phyloP scores from a whole-genome alignment of 176 grass and related monocot species.

The Tuctoria greenei region DNA sequence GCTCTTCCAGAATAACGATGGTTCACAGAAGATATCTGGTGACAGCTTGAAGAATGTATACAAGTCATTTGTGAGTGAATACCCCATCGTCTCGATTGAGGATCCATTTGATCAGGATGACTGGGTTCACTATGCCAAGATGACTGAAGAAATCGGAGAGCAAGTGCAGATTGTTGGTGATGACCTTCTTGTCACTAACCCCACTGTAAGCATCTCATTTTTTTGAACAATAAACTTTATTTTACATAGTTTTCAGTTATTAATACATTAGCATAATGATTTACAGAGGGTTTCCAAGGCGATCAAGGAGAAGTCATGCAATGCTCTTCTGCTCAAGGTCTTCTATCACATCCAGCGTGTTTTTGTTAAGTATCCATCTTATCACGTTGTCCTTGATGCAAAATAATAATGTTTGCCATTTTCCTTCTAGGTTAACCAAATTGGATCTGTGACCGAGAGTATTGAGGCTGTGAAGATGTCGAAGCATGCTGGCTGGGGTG shows the following conservation, averaged over 20 bases:
- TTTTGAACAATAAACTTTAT: background rate
- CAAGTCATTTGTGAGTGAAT: slow-evolving; percentile 86
- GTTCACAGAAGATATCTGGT: slow-evolving; percentile 93
- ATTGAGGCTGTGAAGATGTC: slow-evolving; percentile 96
- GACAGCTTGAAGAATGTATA: slow-evolving; percentile 94
- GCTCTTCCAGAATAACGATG: slow-evolving; percentile 78
- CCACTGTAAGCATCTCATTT: slow-evolving; percentile 53
- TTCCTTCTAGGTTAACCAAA: slow-evolving; percentile 76
- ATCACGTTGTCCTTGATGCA: background rate
- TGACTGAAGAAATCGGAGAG: slow-evolving; percentile 82
- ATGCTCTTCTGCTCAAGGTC: slow-evolving; percentile 73
- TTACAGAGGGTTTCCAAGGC: slow-evolving; percentile 85
- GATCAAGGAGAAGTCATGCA: slow-evolving; percentile 86
- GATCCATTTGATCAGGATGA: slow-evolving; percentile 99
- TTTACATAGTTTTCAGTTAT: background rate
- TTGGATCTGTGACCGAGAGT: slow-evolving; percentile 89
- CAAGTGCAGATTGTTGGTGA: slow-evolving; percentile 94
- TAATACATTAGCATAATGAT: background rate
- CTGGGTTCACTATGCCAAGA: slow-evolving; percentile 82
- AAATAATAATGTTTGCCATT: background rate
- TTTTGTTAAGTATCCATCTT: background rate
- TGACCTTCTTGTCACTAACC: slow-evolving; percentile 94
- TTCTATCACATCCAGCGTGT: background rate
- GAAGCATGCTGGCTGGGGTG: slow-evolving; percentile 78
- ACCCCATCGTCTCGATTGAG: slow-evolving; percentile 93